These are phyloP conservation scores for Dactylellina sp. DNA, from an alignment of 2,329 filamentous ascomycete species.

Conservation along the genomic window DNA sequence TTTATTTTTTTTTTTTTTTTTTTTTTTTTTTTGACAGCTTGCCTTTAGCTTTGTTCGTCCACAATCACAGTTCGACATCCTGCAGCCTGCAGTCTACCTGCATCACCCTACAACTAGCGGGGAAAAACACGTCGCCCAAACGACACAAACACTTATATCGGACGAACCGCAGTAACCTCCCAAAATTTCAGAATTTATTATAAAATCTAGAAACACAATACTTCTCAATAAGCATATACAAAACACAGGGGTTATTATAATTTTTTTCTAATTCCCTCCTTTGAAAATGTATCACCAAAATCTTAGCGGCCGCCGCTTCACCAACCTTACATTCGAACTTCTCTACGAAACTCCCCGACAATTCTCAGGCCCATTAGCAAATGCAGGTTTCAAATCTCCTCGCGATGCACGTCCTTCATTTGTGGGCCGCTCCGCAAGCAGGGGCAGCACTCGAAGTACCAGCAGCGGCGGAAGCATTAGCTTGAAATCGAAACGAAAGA, in stretches of 20 bases:
- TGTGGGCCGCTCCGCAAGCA: constrained; percentile 30
- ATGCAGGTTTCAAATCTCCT: constrained; percentile 41
- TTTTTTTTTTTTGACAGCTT: constrained; percentile 28
- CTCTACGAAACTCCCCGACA: constrained; percentile 56
- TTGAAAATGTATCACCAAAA: constrained; percentile 54
- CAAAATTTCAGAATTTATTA: background rate
- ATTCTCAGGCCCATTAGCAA: constrained; percentile 42
- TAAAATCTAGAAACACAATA: background rate
- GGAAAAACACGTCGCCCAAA: constrained; percentile 9
- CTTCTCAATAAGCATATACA: too few species aligned
- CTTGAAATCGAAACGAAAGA: constrained; percentile 26
- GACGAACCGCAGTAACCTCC: background rate
- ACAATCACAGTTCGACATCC: background rate
- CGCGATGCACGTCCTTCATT: constrained; percentile 30
- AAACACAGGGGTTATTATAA: too few species aligned
- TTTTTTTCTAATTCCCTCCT: background rate
- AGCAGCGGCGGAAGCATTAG: constrained; percentile 45
- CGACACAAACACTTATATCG: background rate
- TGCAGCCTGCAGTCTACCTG: constrained; percentile 22
- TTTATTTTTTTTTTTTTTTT: constrained; percentile 10
- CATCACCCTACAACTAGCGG: background rate
- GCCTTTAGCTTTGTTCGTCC: constrained; percentile 33
- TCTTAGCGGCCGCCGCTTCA: constrained; percentile 51
- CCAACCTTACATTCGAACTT: constrained; percentile 47
- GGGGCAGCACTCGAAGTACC: constrained; percentile 44